phyloP scores from a whole-genome alignment of 2,329 filamentous ascomycete genomes.

The Cladobotryum protrusum region DNA sequence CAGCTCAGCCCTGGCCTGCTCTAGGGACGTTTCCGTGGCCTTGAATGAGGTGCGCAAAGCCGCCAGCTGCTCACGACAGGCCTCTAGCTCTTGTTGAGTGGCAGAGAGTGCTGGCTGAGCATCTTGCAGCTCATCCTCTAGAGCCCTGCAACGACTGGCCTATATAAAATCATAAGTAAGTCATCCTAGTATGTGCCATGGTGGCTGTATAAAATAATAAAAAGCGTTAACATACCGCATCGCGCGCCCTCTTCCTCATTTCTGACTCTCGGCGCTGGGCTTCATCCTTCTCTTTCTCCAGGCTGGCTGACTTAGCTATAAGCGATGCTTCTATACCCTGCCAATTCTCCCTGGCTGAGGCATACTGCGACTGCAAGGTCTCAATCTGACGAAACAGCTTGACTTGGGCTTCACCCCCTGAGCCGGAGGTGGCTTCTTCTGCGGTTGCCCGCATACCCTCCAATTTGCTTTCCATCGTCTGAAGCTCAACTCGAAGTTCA shows the following conservation, averaged over 20 bases:
- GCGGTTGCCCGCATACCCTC: constrained; percentile 79
- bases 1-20: constrained; percentile 45
- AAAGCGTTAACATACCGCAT: constrained; percentile 54
- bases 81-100: constrained; percentile 57
- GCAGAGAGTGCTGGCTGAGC: constrained; percentile 57
- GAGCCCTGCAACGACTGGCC: constrained; percentile 57
- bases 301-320: constrained; percentile 63
- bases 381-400: constrained; percentile 92
- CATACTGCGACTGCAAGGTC: constrained; percentile 90
- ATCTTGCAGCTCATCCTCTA: constrained; percentile 79
- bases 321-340: constrained; percentile 89
- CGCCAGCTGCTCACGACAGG: constrained; percentile 53
- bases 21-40: constrained; percentile 58
- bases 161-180: constrained; percentile 24
- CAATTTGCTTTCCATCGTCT: constrained; percentile 79
- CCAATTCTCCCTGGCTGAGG: constrained; percentile 94
- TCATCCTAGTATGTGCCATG: background rate
- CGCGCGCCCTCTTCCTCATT: constrained; percentile 80
- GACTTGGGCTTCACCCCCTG: constrained; percentile 74
- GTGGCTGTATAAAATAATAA: background rate
- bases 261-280: constrained; percentile 76
- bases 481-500: constrained; percentile 72
- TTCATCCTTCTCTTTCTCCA: constrained; percentile 92
- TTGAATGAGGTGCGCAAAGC: constrained; percentile 59
- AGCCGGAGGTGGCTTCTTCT: constrained; percentile 82